A percentile compares a stretch with the other conserved stretches of the same genome.
Conservation (phyloP, 257 asterid genomes). For the Ocimum tenuiflorum region DNA sequence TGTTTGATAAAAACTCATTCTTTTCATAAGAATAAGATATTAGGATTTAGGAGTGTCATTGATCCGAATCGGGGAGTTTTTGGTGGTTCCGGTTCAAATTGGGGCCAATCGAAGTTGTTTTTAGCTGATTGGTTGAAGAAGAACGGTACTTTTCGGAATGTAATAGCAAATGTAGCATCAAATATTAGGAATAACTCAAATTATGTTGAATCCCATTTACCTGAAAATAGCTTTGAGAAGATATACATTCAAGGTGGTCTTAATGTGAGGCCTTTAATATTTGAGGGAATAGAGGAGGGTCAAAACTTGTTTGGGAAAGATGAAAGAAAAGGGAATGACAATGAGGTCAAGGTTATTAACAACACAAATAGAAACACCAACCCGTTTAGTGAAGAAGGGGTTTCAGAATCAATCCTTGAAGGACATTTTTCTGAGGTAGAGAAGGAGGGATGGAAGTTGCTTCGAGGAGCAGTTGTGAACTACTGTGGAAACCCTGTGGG, state of each 20-base stretch:
- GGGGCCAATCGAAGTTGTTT: slow-evolving; percentile 39
- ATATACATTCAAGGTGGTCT: slow-evolving; percentile 58
- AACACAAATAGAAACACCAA: slow-evolving; percentile 22
- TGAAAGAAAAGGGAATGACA: slow-evolving; percentile 15
- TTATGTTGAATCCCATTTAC: slow-evolving; percentile 43
- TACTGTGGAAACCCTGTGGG: slow-evolving; percentile 73
- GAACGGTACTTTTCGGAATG: slow-evolving; percentile 21
- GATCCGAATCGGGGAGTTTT: slow-evolving; percentile 40
- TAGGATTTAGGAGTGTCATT: slow-evolving; percentile 32
- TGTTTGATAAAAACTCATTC: slow-evolving; percentile 15
- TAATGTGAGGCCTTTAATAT: slow-evolving; percentile 47
- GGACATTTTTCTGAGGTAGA: slow-evolving; percentile 47
- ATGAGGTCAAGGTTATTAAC: slow-evolving; percentile 15
- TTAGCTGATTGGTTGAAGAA: slow-evolving; percentile 28
- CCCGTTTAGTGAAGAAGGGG: slow-evolving; percentile 16
- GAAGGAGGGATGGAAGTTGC: slow-evolving; percentile 71
- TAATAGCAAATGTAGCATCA: slow-evolving; percentile 53
- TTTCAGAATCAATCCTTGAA: slow-evolving; percentile 25
- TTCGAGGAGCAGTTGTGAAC: slow-evolving; percentile 48
- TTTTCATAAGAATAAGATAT: slow-evolving; percentile 14
- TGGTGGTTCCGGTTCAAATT: slow-evolving; percentile 44
- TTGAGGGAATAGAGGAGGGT: slow-evolving; percentile 35
- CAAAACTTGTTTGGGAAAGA: slow-evolving; percentile 20
- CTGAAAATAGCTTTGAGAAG: slow-evolving; percentile 46
- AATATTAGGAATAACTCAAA: slow-evolving; percentile 53